Evolutionary conservation across 1,284 basidiomycete genomes (phyloP).

Genomic region (Chalciporus sp.): DNA sequence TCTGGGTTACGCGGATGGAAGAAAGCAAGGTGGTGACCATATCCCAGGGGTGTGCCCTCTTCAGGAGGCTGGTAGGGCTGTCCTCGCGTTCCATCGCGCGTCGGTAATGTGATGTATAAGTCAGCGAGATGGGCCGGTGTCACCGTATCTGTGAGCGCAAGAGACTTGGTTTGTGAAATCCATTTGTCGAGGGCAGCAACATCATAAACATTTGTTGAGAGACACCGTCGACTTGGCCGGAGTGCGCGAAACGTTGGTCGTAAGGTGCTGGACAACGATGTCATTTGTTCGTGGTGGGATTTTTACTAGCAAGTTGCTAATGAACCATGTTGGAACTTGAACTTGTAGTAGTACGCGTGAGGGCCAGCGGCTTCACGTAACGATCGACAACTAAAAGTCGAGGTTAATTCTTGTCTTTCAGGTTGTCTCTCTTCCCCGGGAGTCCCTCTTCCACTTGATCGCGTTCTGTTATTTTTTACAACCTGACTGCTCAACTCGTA

Average conservation of each 20-base stretch:
- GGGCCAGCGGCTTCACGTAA: neutral
- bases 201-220: slow-evolving; percentile 11
- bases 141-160: slow-evolving; percentile 47
- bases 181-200: slow-evolving; percentile 47
- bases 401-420: neutral
- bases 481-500: slow-evolving; percentile 20
- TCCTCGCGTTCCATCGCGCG: slow-evolving; percentile 55
- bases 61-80: slow-evolving; percentile 37
- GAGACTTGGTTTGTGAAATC: slow-evolving; percentile 48
- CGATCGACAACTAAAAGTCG: neutral
- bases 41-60: slow-evolving; percentile 48
- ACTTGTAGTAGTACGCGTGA: too few relatives aligned
- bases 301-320: too few relatives aligned
- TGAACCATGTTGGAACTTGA: too few relatives aligned
- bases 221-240: slow-evolving; percentile 3
- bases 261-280: neutral
- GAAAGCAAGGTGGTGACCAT: slow-evolving; percentile 74
- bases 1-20: slow-evolving; percentile 72
- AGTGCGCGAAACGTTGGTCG: neutral
- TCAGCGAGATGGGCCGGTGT: slow-evolving; percentile 56
- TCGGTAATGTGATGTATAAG: slow-evolving; percentile 70
- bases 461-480: neutral
- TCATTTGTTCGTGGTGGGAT: neutral
- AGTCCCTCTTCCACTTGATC: neutral
- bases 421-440: neutral